These are phyloP conservation scores for Wallacemonas collosoma DNA, from an alignment of 208 protist species.

Conservation along the genomic window DNA sequence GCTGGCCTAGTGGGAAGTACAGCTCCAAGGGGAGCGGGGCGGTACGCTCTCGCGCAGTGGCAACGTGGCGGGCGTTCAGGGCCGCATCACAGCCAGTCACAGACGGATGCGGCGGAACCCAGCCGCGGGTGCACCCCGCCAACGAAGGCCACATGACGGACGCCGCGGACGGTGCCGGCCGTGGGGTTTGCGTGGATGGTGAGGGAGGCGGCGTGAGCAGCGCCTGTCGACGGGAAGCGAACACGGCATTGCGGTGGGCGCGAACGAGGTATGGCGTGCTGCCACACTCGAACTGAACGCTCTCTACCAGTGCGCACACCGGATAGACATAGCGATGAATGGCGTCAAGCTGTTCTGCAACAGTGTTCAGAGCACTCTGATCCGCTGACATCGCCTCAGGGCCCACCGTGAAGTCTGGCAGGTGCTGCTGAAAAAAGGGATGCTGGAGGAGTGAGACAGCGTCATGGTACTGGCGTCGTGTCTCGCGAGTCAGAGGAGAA, in stretches of 20 bases:
- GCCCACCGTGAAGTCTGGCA: slow-evolving; percentile 1
- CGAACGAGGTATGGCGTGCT: slow-evolving; percentile 48
- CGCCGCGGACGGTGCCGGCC: background rate
- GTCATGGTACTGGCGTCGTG: background rate
- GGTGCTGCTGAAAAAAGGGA: slow-evolving; percentile 28
- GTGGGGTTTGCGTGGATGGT: background rate
- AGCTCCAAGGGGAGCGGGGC: slow-evolving; percentile 11
- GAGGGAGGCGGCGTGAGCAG: background rate
- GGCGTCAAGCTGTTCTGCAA: slow-evolving; percentile 37
- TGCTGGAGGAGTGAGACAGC: slow-evolving; percentile 29
- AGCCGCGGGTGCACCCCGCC: slow-evolving; percentile 23
- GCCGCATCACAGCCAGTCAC: slow-evolving; percentile 1
- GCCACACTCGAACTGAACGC: slow-evolving; percentile 33
- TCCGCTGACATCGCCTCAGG: slow-evolving; percentile 11
- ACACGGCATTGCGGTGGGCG: slow-evolving; percentile 69
- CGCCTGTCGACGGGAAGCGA: slow-evolving; percentile 35
- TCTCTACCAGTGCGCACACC: slow-evolving; percentile 37
- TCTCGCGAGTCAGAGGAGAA: background rate
- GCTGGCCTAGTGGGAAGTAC: background rate
- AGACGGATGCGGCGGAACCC: slow-evolving; percentile 22
- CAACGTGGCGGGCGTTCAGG: background rate
- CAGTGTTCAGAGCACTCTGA: slow-evolving; percentile 24
- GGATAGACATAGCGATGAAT: slow-evolving; percentile 66
- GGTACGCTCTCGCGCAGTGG: background rate
- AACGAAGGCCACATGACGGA: slow-evolving; percentile 41